phyloP scores from a whole-genome alignment of 164 flowering plant genomes.

The Kalanchoe fedtschenkoi region DNA sequence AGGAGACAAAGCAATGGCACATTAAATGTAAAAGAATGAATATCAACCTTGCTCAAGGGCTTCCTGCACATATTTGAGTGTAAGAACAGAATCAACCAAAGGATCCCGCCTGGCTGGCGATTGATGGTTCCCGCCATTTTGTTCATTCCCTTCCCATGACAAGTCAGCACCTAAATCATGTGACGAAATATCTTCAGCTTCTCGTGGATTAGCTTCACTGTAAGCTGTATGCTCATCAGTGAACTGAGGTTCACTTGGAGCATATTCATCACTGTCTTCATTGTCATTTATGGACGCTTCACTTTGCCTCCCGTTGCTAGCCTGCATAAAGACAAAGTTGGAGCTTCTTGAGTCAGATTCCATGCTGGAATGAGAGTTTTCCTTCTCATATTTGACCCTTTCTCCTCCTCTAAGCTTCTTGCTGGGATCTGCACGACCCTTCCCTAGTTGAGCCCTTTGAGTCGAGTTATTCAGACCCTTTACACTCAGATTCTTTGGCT shows the following conservation, averaged over 20 bases:
- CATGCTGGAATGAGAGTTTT: constrained; percentile 60
- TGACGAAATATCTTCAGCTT: constrained; percentile 30
- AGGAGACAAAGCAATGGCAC: neutral
- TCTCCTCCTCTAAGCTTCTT: constrained; percentile 57
- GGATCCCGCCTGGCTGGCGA: constrained; percentile 34
- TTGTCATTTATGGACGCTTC: constrained; percentile 27
- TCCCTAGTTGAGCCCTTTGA: constrained; percentile 27
- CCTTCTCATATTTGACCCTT: constrained; percentile 40
- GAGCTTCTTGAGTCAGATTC: constrained; percentile 80
- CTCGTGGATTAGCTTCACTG: constrained; percentile 29
- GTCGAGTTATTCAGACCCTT: constrained; percentile 21
- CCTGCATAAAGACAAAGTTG: constrained; percentile 38
- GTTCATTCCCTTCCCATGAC: constrained; percentile 30
- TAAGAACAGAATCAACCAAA: constrained; percentile 33
- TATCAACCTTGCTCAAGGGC: constrained; percentile 54
- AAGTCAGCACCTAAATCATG: constrained; percentile 27
- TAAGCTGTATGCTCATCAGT: constrained; percentile 23
- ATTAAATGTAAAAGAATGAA: neutral
- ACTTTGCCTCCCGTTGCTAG: constrained; percentile 32
- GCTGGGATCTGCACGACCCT: constrained; percentile 27
- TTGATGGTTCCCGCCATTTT: constrained; percentile 19
- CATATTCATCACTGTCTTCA: constrained; percentile 35
- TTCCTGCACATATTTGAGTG: constrained; percentile 52
- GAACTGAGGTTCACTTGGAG: constrained; percentile 20
- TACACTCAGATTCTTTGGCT: constrained; percentile 28